These are phyloP conservation scores for Sporisorium iseilematis-ciliati DNA, from an alignment of 1,284 basidiomycete genomes.

Conservation along the genomic window DNA sequence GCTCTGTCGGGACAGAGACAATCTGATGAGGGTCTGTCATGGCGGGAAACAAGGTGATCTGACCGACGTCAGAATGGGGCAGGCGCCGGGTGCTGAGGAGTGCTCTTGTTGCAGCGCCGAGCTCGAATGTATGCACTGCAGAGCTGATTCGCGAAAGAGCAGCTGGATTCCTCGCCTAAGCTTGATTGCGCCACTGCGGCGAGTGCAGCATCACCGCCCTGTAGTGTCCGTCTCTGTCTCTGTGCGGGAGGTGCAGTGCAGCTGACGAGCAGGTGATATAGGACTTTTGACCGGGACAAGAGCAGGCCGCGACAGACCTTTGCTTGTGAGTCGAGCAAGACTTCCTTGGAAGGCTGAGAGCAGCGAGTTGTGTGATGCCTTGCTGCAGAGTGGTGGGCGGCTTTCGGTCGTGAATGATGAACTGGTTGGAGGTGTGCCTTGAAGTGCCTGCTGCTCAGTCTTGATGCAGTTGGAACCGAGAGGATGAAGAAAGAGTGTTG, in stretches of 20 bases:
- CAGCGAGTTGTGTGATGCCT: background rate
- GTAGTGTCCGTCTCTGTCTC: background rate
- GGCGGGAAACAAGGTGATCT: background rate
- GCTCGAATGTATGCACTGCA: background rate
- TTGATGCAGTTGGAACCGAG: background rate
- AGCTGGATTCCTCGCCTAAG: slow-evolving; percentile 2
- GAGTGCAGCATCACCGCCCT: background rate
- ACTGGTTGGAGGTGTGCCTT: background rate
- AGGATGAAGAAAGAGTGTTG: background rate
- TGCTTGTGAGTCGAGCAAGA: background rate
- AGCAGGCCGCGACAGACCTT: background rate
- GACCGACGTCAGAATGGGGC: background rate
- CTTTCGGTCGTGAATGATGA: too few relatives aligned
- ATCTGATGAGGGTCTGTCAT: slow-evolving; percentile 17
- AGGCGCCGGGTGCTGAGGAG: background rate
- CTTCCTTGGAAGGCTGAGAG: background rate
- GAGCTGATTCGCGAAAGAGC: background rate
- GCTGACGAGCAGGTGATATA: background rate
- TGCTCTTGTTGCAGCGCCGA: background rate
- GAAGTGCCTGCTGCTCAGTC: background rate
- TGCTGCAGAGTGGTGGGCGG: background rate
- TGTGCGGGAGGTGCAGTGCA: background rate
- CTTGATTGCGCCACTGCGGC: background rate
- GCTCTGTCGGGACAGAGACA: background rate
- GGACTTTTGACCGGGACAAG: background rate